A percentile compares a stretch with the other conserved stretches of the same genome.
Conservation (phyloP, 1,284 basidiomycete species). For the Phlebopus sp. region DNA sequence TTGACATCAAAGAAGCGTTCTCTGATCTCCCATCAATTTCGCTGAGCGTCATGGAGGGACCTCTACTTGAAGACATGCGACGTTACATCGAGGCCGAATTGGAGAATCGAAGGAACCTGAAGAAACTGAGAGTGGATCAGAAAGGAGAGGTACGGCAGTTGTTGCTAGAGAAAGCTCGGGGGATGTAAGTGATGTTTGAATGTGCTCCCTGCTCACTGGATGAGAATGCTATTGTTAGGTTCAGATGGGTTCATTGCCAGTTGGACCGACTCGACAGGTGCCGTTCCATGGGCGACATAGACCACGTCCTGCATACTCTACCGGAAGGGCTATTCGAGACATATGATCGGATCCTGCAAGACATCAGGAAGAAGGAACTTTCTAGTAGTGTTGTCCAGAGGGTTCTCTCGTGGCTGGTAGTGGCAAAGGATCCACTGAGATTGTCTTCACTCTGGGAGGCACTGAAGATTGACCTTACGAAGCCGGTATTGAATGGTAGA, state of each 20-base stretch:
- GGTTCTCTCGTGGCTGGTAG: slow-evolving; percentile 3
- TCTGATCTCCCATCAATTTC: neutral
- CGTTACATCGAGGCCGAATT: slow-evolving; percentile 5
- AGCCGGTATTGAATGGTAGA: neutral
- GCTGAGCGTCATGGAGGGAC: neutral
- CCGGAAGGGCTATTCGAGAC: slow-evolving; percentile 4
- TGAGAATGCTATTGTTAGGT: neutral
- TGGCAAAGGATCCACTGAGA: neutral
- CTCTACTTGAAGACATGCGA: slow-evolving; percentile 6
- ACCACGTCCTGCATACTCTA: neutral
- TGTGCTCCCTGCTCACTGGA: neutral
- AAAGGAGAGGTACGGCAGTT: neutral
- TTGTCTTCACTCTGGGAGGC: neutral
- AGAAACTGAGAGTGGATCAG: neutral
- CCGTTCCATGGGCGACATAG: neutral
- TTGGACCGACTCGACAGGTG: slow-evolving; percentile 1
- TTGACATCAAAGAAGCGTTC: neutral
- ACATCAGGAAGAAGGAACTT: neutral
- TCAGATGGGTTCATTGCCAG: slow-evolving; percentile 14
- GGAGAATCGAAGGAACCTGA: neutral
- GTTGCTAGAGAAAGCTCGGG: slow-evolving; percentile 4
- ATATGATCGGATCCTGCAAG: slow-evolving; percentile 2
- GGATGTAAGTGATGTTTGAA: slow-evolving; percentile 5
- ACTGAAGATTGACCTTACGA: neutral
- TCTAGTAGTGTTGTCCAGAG: neutral